Base-by-base conservation (phyloP, 371 early-diverging fungal species). In the Lichtheimia corymbifera region DNA sequence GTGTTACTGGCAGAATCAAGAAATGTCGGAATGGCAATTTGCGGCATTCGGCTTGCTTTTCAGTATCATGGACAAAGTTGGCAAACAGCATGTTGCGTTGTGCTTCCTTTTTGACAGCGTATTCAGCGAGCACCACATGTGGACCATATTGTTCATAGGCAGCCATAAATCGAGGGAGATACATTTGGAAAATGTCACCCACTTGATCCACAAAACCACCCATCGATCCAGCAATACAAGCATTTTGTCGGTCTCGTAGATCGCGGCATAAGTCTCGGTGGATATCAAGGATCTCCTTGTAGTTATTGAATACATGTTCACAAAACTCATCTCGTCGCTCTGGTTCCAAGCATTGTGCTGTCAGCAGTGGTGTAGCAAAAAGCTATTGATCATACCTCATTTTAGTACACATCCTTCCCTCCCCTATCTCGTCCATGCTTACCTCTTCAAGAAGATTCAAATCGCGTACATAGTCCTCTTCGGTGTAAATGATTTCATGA, bases 391-490 rank as follows among this genome's bases (percentile, higher is more conserved):
- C 13, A 20, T 35, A 40, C 20, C 47, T 20, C 14, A 13, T 27
- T 59, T 42, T 25, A 27, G 40, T n/a, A n/a, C 4, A 22, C 25
- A 18, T 42, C 40, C 20, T 20, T 25, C 30, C 13, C n/a, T 28
- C 18, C 40, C 20, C 22, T 47, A 41, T 28, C 22, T 24, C 30
- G 3, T 60, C 9, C 35, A 5, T 27, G 24, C 13, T 52, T 54
- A 73, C 75, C 63, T 72, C 74, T 44, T 73, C 72, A n/a, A 82
- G 45, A 3, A 82, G 45, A 15, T 59, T 60, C 17, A 83, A 50
- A 66, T 97, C 97, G 40, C 86, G 83, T 28, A 95, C 92, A 74
- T 90, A 97, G 67, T 95, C 93, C 64, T 88, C 88, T 70, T 96
- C 96, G 2, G 92, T 93, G 45, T 91, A 85, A 30, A 97, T 90